Conservation (phyloP, 176 grass and related monocot genomes). For the Carex littledalei region DNA sequence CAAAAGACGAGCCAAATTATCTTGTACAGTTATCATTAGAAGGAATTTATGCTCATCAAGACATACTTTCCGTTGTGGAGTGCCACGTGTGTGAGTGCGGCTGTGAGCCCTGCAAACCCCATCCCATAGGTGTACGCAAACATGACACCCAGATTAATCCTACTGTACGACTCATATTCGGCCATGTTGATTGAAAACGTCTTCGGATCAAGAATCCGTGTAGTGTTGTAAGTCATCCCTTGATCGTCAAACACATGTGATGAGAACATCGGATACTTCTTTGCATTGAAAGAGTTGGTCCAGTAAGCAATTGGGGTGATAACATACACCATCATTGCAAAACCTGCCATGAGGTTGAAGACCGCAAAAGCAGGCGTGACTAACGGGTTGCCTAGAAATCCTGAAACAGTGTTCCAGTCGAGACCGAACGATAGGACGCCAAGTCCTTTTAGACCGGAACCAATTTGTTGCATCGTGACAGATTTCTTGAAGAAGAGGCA, state of each 20-base stretch:
- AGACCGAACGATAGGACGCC: constrained; percentile 57
- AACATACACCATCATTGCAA: constrained; percentile 34
- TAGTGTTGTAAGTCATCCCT: constrained; percentile 19
- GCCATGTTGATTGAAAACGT: constrained; percentile 15
- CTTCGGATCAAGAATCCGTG: constrained; percentile 5
- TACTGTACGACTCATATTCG: constrained; percentile 25
- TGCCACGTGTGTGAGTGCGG: constrained; percentile 14
- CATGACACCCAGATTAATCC: constrained; percentile 24
- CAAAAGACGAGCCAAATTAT: background rate
- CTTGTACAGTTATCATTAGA: background rate
- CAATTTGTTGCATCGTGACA: constrained; percentile 51
- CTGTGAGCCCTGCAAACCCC: constrained; percentile 30
- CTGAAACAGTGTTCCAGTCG: constrained; percentile 48
- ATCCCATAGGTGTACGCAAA: constrained; percentile 26
- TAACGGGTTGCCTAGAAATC: constrained; percentile 54
- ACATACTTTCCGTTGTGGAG: constrained; percentile 28
- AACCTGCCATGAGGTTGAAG: constrained; percentile 52
- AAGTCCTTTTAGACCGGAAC: constrained; percentile 49
- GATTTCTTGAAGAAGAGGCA: constrained; percentile 64
- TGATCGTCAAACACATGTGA: background rate
- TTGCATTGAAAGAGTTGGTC: constrained; percentile 22
- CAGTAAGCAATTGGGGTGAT: constrained; percentile 27
- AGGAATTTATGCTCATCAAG: background rate
- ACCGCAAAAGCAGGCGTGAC: constrained; percentile 59
- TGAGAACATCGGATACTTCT: constrained; percentile 20